Base-by-base conservation (phyloP, 441 rosid genomes). In the Pelargonium myrrhifolium region DNA sequence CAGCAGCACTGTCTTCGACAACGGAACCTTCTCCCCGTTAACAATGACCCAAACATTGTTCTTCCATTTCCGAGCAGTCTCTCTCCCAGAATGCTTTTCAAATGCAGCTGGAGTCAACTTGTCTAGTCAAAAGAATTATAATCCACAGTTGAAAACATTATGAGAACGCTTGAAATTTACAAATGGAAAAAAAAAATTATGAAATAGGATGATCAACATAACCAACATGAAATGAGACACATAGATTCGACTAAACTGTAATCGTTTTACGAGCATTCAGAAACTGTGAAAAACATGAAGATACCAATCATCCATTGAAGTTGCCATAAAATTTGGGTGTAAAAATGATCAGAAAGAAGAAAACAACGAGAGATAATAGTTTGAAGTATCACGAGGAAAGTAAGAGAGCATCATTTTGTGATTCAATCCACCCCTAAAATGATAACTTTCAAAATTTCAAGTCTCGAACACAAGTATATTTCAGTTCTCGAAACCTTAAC, bases 81-180 rank as follows among this genome's bases (percentile, higher is more conserved):
- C 99, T 81, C 99, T 89, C 49, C 99, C 98, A 70, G 99, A 92
- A 80, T 95, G 99, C 89, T 95, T 95, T 88, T 95, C 99, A 71
- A 95, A 95, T 28, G 97, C 98, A 78, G 97, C 92, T 9, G 99
- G 98, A 73, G 95, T 90, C 78, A 92, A 76, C 87, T 90, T 92
- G 64, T 81, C 99, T 95, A 77, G 49, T 45, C 63, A 79, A 67
- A 65, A 63, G 3, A 69, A 78, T 79, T 68, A 73, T 28, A 72
- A 75, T 9, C 28, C 58, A 72, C 24, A 65, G 76, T 79, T 40
- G 75, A 51, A 65, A 73, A 59, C 40, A 51, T 60, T 55, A 72
- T 72, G 55, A 42, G 47, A 65, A 58, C 20, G 37, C 37, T 45
- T 22, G 21, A 2, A 26, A 31, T 8, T 31, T 59, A 60, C 24